These are phyloP conservation scores for Pezicula rhizophila DNA, from an alignment of 2,329 filamentous ascomycete species.

Conservation along the genomic window DNA sequence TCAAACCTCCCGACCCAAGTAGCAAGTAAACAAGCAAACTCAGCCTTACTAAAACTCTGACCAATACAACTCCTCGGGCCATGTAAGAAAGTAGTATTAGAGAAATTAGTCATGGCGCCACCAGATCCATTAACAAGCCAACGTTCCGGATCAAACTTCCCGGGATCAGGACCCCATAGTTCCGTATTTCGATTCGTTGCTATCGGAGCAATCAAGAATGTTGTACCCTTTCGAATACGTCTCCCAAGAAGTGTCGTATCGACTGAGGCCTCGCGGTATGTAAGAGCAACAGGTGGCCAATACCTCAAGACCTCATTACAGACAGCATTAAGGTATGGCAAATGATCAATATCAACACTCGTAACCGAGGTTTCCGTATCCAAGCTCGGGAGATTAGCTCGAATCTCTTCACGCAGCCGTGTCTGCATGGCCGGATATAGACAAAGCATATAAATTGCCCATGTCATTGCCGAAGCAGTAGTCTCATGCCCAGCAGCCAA, in stretches of 20 bases:
- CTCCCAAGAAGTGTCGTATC: constrained; percentile 60
- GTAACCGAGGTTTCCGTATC: constrained; percentile 34
- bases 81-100: constrained; percentile 77
- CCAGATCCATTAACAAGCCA: constrained; percentile 58
- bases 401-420: constrained; percentile 59
- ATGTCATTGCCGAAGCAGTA: constrained; percentile 64
- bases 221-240: constrained; percentile 61
- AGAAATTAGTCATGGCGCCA: constrained; percentile 69
- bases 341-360: constrained; percentile 54
- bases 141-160: constrained; percentile 71
- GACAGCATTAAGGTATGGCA: constrained; percentile 73
- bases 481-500: constrained; percentile 75
- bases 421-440: constrained; percentile 56
- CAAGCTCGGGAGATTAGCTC: not conserved
- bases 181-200: constrained; percentile 63
- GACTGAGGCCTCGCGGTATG: constrained; percentile 54
- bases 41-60: constrained; percentile 70
- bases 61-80: constrained; percentile 85
- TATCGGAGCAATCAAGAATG: constrained; percentile 51
- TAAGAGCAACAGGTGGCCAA: constrained; percentile 62
- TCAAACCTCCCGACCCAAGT: constrained; percentile 71
- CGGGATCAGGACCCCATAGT: constrained; percentile 73
- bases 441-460: constrained; percentile 59
- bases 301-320: constrained; percentile 69
- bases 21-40: constrained; percentile 80